Evolutionary conservation across 1,284 basidiomycete species (phyloP).

Genomic region (Heterobasidion annosum): DNA sequence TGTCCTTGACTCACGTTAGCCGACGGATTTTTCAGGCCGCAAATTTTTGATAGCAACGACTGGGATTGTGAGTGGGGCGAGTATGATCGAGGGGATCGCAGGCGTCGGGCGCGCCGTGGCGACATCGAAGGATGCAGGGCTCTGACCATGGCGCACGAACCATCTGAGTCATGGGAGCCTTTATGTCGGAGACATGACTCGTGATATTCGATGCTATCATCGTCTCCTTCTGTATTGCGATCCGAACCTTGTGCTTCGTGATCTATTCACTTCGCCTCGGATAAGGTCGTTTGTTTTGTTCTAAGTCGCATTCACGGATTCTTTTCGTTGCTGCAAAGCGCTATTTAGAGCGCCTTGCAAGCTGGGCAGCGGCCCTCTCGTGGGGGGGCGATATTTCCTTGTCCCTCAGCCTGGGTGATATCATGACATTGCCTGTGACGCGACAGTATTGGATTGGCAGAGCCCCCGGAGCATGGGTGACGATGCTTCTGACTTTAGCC

Average conservation of each 20-base stretch:
- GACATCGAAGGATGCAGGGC: constrained; percentile 22
- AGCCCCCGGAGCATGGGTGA: neutral
- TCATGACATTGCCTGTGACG: constrained; percentile 3
- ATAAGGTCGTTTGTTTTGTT: neutral
- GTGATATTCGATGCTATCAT: no score
- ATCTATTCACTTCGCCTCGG: neutral
- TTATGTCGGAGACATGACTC: no score
- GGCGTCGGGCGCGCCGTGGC: constrained; percentile 27
- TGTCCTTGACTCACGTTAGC: neutral
- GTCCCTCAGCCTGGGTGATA: neutral
- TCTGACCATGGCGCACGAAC: constrained; percentile 12
- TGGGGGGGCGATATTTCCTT: no score
- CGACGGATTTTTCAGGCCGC: constrained; percentile 40
- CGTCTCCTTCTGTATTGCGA: no score
- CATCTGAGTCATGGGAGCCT: neutral
- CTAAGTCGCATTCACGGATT: neutral
- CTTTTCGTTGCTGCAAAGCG: neutral
- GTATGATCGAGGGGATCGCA: constrained; percentile 60
- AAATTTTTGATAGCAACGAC: constrained; percentile 86
- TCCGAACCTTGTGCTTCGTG: neutral
- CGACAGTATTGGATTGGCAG: neutral
- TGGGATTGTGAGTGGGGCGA: constrained; percentile 74
- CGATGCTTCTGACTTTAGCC: neutral
- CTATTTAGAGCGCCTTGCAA: neutral
- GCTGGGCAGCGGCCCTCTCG: neutral